phyloP scores from a whole-genome alignment of 1,139 yeast species.

The Yamadazyma mexicana region DNA sequence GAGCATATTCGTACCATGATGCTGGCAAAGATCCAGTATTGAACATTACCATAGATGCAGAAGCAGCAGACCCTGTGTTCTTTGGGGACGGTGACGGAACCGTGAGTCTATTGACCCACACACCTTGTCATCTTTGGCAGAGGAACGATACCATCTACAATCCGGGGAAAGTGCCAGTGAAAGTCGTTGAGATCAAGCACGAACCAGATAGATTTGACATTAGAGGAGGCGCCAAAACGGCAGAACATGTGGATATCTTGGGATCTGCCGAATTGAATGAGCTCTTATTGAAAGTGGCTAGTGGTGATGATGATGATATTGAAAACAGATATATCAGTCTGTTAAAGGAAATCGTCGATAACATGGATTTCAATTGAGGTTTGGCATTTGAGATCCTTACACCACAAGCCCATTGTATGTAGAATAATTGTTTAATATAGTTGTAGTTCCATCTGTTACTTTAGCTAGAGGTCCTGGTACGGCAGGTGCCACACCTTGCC shows the following conservation, averaged over 20 bases:
- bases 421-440: too few species aligned
- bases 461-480: neutral
- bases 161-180: conserved; percentile 74
- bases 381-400: neutral
- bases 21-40: conserved; percentile 49
- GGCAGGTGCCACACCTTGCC: neutral
- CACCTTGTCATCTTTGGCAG: conserved; percentile 83
- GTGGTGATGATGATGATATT: conserved; percentile 73
- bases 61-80: conserved; percentile 58
- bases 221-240: conserved; percentile 96
- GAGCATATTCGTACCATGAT: conserved; percentile 77
- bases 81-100: conserved; percentile 97
- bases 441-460: neutral
- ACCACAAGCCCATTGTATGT: neutral
- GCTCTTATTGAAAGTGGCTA: conserved; percentile 73
- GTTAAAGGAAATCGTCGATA: conserved; percentile 56
- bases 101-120: conserved; percentile 79
- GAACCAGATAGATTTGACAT: conserved; percentile 93
- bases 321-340: conserved; percentile 60
- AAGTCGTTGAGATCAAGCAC: conserved; percentile 85
- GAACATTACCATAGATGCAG: conserved; percentile 67
- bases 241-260: conserved; percentile 94
- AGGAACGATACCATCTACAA: conserved; percentile 69
- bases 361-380: conserved; percentile 20
- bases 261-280: conserved; percentile 94